Base-by-base conservation (phyloP, 208 protist species). In the Leishmania guyanensis region DNA sequence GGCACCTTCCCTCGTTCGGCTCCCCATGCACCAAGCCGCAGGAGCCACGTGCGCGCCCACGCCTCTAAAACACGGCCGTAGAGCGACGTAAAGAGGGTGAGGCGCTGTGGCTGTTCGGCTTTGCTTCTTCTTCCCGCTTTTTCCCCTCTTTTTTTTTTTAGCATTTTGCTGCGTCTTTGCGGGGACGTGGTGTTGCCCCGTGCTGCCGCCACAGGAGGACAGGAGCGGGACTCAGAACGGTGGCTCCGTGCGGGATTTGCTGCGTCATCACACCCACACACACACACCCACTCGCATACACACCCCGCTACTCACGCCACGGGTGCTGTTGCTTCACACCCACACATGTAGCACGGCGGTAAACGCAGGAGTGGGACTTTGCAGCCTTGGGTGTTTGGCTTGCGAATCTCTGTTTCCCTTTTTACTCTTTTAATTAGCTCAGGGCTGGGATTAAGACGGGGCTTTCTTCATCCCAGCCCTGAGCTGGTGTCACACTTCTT, bases 231-330 rank as follows among this genome's bases (percentile, higher is more conserved):
- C 66, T 48, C 10, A 71, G n/a, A 71, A 71, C 17, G 39, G 5
- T 22, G 39, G 16, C 39, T 5, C 62, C 39, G 29, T 3, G 20
- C 62, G 29, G 29, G 12, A 68, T 39, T 14, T 14, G 62, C 12
- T 10, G 29, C 16, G 14, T 33, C 70, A 56, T 33, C 46, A 75
- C 43, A 75, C 46, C 39, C 1, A 56, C 2, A 75, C 43, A 72
- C 68, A 53, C 68, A 53, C 22, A 53, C 46, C 62, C 68, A 75
- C 39, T 22, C 48, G 22, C n/a, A 75, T 56, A 75, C 29, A 58
- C 48, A 22, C 48, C n/a, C 3, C n/a, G 70, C n/a, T 75, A 43
- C 29, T 17, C 39, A 43, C 66, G 66, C 43, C 66, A 48, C 62
- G 62, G 16, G 56, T n/a, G 26, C 29, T 29, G 26, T 14, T 4